Percentiles rank a stretch among this genome's conserved stretches.
Evolutionary conservation across 352 stramenopile genomes (phyloP).

Genomic region (Phytophthora hybrid): DNA sequence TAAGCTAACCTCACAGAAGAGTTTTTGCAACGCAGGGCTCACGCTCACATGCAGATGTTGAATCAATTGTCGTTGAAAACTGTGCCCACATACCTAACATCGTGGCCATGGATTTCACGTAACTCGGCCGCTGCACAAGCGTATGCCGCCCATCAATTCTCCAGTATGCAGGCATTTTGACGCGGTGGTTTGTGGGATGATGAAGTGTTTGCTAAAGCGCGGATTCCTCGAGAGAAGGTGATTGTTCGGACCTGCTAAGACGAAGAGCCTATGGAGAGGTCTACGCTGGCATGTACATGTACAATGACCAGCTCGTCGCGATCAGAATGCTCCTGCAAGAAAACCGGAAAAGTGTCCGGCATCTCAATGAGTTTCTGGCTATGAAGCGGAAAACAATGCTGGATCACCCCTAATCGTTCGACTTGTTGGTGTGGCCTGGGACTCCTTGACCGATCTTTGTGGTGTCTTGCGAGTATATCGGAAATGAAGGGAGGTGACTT

Average conservation of each 20-base stretch:
- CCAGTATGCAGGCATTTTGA: slow-evolving; percentile 16
- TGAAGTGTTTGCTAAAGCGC: slow-evolving; percentile 33
- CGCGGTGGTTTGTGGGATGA: slow-evolving; percentile 38
- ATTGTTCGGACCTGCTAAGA: slow-evolving; percentile 32
- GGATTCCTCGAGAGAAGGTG: slow-evolving; percentile 44
- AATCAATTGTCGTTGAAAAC: neutral
- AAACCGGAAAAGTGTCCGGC: slow-evolving; percentile 37
- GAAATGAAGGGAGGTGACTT: slow-evolving; percentile 52
- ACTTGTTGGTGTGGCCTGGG: slow-evolving; percentile 51
- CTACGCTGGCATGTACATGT: slow-evolving; percentile 39
- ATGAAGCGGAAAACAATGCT: slow-evolving; percentile 46
- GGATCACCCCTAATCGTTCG: slow-evolving; percentile 51
- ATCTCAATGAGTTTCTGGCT: slow-evolving; percentile 20
- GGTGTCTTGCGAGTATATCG: slow-evolving; percentile 52
- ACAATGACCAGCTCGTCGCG: slow-evolving; percentile 38
- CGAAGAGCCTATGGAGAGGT: slow-evolving; percentile 46
- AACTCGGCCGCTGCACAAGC: slow-evolving; percentile 6
- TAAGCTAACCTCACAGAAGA: slow-evolving; percentile 14
- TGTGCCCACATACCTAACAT: slow-evolving; percentile 8
- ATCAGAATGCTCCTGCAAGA: slow-evolving; percentile 44
- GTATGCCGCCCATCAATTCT: slow-evolving; percentile 8
- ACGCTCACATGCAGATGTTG: slow-evolving; percentile 1
- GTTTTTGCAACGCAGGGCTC: neutral
- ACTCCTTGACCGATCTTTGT: slow-evolving; percentile 47
- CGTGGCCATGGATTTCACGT: slow-evolving; percentile 23